Base-by-base conservation (phyloP, 164 flowering plant species). In the grape (Vitis vinifera) region DNA sequence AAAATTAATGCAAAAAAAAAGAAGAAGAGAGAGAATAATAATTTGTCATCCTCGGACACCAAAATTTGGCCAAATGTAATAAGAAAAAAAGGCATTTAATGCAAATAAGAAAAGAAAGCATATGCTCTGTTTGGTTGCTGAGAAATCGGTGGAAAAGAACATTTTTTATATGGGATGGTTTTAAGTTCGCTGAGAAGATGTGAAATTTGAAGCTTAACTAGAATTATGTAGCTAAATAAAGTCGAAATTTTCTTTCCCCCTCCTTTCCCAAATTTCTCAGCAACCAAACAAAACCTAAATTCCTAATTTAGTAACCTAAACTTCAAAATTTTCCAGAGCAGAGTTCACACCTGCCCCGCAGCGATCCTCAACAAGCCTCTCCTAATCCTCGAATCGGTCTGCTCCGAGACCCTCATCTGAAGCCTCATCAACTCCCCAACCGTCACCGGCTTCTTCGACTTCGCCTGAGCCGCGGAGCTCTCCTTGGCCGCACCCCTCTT, bases 391-490 rank as follows among this genome's bases (percentile, higher is more conserved):
- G 91, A 82, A 85, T 94, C 98, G 0, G 80, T 75, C 79, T 86
- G 90, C 84, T 94, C 98, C 23, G 89, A 79, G 51, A 94, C 85
- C 79, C 86, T 73, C 98, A 94, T 87, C 84, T 94, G 99, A 49
- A 79, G 74, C 75, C 99, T 89, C 77, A 92, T 77, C 57, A 91
- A 51, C 80, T 95, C 97, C 58, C 90, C 97, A 17, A 83, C 77
- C 19, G 91, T 90, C 51, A 71, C 72, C 2, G 91, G 78, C 63
- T 69, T 79, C 84, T 80, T 88, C 16, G 73, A 70, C 62, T 69
- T 74, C 14, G 37, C 84, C 51, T 53, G 64, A 61, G 62, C 51
- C 61, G 9, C 73, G 50, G 67, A 56, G 10, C 66, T 44, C 73
- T 4, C 51, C 56, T n/a, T 23, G 76, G 9, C 60, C 59, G 2